Conservation (phyloP, 495 filamentous ascomycete genomes). For the Collariella sp. region DNA sequence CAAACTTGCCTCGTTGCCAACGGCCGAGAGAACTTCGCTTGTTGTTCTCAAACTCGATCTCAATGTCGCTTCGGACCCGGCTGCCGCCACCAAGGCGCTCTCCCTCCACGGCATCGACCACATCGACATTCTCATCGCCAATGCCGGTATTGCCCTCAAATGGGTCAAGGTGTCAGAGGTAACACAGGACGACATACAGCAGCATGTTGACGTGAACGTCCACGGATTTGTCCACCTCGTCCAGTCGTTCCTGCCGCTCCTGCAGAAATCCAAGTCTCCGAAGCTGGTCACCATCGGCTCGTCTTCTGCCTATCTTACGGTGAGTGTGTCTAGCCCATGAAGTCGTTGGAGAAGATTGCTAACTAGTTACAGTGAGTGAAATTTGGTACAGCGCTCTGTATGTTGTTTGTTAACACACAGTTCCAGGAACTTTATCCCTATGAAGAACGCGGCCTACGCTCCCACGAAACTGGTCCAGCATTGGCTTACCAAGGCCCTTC, state of each 20-base stretch:
- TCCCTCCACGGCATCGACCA: slow-evolving; percentile 17
- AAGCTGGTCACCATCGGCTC: slow-evolving; percentile 9
- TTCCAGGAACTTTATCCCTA: neutral
- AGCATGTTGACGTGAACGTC: slow-evolving; percentile 25
- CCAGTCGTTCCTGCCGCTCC: slow-evolving; percentile 5
- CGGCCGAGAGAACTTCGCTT: slow-evolving; percentile 12
- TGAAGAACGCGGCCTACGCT: slow-evolving; percentile 30
- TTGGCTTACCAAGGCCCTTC: slow-evolving; percentile 32
- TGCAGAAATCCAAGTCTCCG: neutral
- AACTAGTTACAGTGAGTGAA: neutral
- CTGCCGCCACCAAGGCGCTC: slow-evolving; percentile 15
- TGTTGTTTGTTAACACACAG: neutral
- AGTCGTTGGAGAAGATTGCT: neutral
- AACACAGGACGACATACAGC: slow-evolving; percentile 20
- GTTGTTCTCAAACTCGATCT: slow-evolving; percentile 27
- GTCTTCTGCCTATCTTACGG: neutral
- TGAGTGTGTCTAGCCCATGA: neutral
- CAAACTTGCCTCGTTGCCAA: slow-evolving; percentile 20
- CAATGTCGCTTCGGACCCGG: slow-evolving; percentile 13
- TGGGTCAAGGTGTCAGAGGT: slow-evolving; percentile 19
- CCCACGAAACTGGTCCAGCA: slow-evolving; percentile 32
- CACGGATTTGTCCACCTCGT: slow-evolving; percentile 20
- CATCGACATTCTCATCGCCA: slow-evolving; percentile 27
- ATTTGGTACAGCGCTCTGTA: neutral
- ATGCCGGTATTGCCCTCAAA: slow-evolving; percentile 19